Evolutionary conservation across 2,329 filamentous ascomycete genomes (phyloP), one percentile per base, ranked within the genome.

Genomic region (Phialemonium atrogriseum): DNA sequence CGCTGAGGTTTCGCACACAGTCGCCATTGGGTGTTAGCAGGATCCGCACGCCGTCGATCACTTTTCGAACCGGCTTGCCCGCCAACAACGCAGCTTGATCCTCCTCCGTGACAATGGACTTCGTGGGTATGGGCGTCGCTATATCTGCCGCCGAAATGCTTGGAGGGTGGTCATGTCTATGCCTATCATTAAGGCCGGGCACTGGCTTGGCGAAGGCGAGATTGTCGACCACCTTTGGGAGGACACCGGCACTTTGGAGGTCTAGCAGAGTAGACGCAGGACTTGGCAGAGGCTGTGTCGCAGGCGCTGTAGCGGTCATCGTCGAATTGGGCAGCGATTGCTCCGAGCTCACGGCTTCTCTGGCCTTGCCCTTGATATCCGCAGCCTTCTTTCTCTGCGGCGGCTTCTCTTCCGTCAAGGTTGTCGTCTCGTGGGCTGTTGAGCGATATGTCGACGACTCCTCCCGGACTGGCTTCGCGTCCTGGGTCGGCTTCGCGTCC

Each of bases 21-120:
- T 84, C 78, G 9, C 84, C 83, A 39, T 81, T 77, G 0, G 83
- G 80, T 0, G 83, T 87, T 32, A 88, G 73, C 43, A 88, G 68
- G 40, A 83, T 76, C 16, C 80, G 70, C 51, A 71, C 68, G 34
- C 75, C 77, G 39, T 81, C 77, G 2, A 76, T 62, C 23, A 77
- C 56, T 51, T 80, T 80, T 37, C 68, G 70, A 7, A 81, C 72
- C 9, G 73, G 60, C 38, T 67, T 64, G 28, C 75, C 76, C 2
- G 65, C 60, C n/a, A 67, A 59, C 6, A 80, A 60, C 3, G 61
- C 52, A 10, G 63, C 58, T 18, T 76, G 66, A 38, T 81, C 76
- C 27, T 74, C 64, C 25, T 66, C 61, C 2, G 57, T 64, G 22
- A 74, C 62, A 15, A 66, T 61, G 9, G 62, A 54, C 48, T 69